Conservation (phyloP, 2,329 filamentous ascomycete species). For the Penicillium sp. region DNA sequence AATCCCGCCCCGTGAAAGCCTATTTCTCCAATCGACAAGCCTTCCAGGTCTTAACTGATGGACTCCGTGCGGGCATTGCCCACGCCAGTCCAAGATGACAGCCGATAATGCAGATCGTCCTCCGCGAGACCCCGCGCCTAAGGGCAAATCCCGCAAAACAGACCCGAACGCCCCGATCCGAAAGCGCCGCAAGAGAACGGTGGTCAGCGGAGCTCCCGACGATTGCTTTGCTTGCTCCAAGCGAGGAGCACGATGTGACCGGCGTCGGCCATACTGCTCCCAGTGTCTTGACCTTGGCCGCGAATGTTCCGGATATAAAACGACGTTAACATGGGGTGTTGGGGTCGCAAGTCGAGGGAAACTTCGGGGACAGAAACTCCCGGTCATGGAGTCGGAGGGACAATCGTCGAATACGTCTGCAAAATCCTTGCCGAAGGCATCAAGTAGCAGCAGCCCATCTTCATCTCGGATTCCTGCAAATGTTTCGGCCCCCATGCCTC, state of each 20-base stretch:
- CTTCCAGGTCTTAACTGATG: conserved; percentile 8
- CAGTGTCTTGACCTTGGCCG: conserved; percentile 89
- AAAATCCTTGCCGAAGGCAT: conserved; percentile 10
- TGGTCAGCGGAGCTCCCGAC: conserved; percentile 82
- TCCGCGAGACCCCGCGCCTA: conserved; percentile 24
- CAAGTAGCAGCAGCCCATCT: conserved; percentile 11
- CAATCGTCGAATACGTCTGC: conserved; percentile 32
- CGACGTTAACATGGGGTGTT: conserved; percentile 92
- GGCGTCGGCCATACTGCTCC: conserved; percentile 88
- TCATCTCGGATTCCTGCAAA: conserved; percentile 10
- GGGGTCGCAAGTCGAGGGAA: conserved; percentile 95
- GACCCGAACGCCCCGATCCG: conserved; percentile 36
- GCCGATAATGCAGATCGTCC: conserved; percentile 13
- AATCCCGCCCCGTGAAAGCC: not conserved
- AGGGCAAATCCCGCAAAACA: conserved; percentile 29
- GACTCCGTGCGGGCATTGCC: conserved; percentile 13
- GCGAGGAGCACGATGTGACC: conserved; percentile 80
- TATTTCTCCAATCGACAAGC: not conserved
- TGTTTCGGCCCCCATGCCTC: conserved; percentile 4
- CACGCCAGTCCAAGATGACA: conserved; percentile 16
- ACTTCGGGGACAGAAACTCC: conserved; percentile 80
- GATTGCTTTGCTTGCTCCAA: conserved; percentile 95
- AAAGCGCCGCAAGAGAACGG: conserved; percentile 81
- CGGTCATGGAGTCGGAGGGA: conserved; percentile 51
- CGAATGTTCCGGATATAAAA: conserved; percentile 95